These are phyloP conservation scores for Arbutus unedo DNA, from an alignment of 148 eudicot species.

Conservation along the genomic window DNA sequence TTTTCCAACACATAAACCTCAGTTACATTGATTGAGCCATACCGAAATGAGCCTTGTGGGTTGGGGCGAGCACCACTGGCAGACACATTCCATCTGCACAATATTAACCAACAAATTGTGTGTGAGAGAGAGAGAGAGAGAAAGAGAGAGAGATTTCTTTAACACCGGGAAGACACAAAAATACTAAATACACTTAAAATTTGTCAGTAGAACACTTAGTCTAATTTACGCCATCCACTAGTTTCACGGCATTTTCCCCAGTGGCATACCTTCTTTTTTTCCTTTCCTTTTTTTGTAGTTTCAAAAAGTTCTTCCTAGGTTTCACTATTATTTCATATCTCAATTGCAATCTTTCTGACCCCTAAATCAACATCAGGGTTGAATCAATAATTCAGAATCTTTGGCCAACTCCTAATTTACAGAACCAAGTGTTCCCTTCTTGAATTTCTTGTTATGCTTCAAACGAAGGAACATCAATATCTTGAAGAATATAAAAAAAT, in stretches of 20 bases:
- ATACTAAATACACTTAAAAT: background rate
- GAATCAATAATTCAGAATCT: background rate
- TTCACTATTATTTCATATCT: background rate
- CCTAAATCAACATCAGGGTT: background rate
- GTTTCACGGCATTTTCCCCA: background rate
- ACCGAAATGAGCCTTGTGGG: constrained; percentile 94
- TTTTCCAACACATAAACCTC: constrained; percentile 70
- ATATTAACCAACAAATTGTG: constrained; percentile 5
- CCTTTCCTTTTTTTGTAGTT: background rate
- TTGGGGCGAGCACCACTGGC: constrained; percentile 99
- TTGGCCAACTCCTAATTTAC: background rate
- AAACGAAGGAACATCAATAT: background rate
- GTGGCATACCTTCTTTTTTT: background rate
- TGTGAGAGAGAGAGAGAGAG: constrained; percentile 4
- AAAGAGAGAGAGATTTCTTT: background rate
- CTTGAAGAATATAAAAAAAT: background rate
- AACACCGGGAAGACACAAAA: background rate
- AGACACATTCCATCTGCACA: constrained; percentile 90
- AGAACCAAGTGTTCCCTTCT: background rate
- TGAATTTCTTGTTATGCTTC: background rate
- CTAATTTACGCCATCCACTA: background rate
- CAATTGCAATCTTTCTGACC: background rate
- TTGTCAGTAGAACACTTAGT: background rate
- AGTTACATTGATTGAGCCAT: constrained; percentile 89
- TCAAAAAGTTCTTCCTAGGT: background rate